These are phyloP conservation scores for Luffa acutangula DNA, from an alignment of 306 rosid species.

Conservation along the genomic window DNA sequence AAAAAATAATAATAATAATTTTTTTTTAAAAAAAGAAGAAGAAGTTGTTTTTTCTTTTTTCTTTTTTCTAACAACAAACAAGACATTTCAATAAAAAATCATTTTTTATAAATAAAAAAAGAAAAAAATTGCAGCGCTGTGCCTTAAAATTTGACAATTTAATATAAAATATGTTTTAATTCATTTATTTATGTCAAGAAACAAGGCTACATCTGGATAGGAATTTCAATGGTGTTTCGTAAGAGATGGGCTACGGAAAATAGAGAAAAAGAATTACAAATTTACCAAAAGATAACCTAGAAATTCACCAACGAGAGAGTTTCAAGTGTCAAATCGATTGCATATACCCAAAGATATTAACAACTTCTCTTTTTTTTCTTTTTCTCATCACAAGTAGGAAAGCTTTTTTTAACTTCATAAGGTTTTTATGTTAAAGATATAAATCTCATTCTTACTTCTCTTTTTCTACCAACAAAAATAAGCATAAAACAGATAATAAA, in stretches of 20 bases:
- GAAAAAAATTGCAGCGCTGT: neutral
- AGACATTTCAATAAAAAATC: too few relatives aligned
- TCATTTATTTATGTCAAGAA: neutral
- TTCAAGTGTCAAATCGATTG: neutral
- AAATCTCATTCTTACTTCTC: neutral
- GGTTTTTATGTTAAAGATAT: neutral
- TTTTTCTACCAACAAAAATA: neutral
- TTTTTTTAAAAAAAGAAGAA: too few relatives aligned
- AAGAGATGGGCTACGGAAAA: neutral
- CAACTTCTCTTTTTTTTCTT: neutral
- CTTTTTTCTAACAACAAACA: too few relatives aligned
- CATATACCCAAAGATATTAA: neutral
- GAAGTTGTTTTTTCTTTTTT: too few relatives aligned
- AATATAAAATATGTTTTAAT: neutral
- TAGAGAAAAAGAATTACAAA: neutral
- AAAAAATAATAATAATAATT: too few relatives aligned
- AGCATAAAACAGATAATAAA: neutral
- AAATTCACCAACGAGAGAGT: neutral
- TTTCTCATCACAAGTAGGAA: neutral
- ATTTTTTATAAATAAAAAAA: neutral
- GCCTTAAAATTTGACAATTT: neutral
- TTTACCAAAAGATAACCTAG: neutral
- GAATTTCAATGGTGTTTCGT: neutral
- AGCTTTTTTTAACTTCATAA: neutral
- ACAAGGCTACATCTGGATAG: neutral